Percentiles rank a stretch among this genome's conserved stretches.
These are phyloP conservation scores for Staphylotrichum tortipilum DNA, from an alignment of 495 filamentous ascomycete species.

Conservation along the genomic window DNA sequence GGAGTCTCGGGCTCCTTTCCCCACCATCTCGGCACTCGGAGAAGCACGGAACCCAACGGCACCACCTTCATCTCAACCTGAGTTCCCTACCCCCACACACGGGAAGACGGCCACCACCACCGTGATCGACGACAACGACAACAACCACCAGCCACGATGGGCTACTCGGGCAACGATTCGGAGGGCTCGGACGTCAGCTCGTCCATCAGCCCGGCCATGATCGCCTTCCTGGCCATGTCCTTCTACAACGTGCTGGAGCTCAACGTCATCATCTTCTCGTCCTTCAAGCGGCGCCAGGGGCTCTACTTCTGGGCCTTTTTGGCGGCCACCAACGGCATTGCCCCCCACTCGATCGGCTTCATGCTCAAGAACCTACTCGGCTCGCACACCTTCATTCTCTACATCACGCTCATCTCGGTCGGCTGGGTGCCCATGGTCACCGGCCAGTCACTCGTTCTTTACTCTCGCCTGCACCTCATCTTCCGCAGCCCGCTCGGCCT, in stretches of 20 bases:
- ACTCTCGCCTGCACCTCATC: slow-evolving; percentile 59
- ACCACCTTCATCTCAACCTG: no score
- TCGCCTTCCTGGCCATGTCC: slow-evolving; percentile 29
- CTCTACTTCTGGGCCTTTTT: slow-evolving; percentile 40
- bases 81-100: no score
- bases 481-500: slow-evolving; percentile 40
- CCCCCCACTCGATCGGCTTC: slow-evolving; percentile 52
- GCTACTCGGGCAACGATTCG: no score
- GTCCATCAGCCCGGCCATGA: no score
- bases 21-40: no score
- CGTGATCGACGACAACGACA: no score
- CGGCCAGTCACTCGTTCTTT: slow-evolving; percentile 58
- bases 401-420: slow-evolving; percentile 38
- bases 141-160: no score
- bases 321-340: slow-evolving; percentile 41
- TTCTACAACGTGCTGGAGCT: slow-evolving; percentile 40
- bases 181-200: no score
- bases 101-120: no score
- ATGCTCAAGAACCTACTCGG: slow-evolving; percentile 54
- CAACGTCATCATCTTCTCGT: slow-evolving; percentile 29
- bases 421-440: slow-evolving; percentile 61
- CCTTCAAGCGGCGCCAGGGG: slow-evolving; percentile 28
- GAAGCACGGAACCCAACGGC: no score
- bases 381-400: slow-evolving; percentile 29
- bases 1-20: no score